phyloP scores from a whole-genome alignment of 352 stramenopile species.

The Globisporangium alternatum region DNA sequence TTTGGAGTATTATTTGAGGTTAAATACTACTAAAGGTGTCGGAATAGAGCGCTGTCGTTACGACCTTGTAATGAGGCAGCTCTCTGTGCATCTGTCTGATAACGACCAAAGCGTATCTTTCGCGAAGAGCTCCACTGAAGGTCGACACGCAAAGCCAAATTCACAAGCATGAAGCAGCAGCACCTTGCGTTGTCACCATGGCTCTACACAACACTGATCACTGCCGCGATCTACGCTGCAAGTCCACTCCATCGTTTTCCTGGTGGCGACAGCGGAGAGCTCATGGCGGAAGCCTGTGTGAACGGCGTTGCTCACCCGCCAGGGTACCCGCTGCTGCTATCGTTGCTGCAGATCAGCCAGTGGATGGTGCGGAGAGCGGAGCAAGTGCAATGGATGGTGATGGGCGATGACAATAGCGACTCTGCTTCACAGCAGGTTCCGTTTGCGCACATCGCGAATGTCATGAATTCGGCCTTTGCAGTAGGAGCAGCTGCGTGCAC shows the following conservation, averaged over 20 bases:
- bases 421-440: neutral
- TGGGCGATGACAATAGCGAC: neutral
- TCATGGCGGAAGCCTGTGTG: conserved; percentile 90
- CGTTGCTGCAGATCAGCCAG: conserved; percentile 40
- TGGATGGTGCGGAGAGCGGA: conserved; percentile 3
- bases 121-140: conserved; percentile 1
- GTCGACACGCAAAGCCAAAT: neutral
- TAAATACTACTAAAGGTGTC: neutral
- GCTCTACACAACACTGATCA: conserved; percentile 25
- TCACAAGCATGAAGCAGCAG: neutral
- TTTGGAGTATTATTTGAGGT: neutral
- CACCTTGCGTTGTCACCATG: conserved; percentile 10
- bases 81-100: neutral
- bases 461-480: conserved; percentile 31
- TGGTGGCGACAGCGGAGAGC: conserved; percentile 86
- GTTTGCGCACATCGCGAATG: conserved; percentile 38
- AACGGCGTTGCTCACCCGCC: conserved; percentile 90
- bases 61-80: neutral
- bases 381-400: neutral
- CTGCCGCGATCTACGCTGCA: conserved; percentile 21
- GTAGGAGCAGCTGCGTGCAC: conserved; percentile 34
- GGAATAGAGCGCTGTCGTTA: conserved; percentile 4
- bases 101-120: conserved; percentile 13
- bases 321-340: conserved; percentile 90
- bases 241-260: conserved; percentile 33